Evolutionary conservation across 1,284 basidiomycete genomes (phyloP).

Genomic region (Singerocomus inundabilis): DNA sequence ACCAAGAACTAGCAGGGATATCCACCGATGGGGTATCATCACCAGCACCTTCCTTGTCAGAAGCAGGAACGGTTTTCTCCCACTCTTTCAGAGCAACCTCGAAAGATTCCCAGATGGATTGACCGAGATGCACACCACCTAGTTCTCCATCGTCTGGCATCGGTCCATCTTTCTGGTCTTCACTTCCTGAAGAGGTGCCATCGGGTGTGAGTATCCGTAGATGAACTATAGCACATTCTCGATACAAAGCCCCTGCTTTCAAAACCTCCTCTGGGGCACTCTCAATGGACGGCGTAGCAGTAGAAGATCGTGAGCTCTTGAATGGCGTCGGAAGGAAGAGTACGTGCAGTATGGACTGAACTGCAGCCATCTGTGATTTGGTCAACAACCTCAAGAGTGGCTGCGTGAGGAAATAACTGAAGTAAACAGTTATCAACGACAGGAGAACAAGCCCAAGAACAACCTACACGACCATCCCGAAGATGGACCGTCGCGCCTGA

Average conservation of each 20-base stretch:
- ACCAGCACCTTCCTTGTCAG: constrained; percentile 20
- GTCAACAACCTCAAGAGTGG: constrained; percentile 60
- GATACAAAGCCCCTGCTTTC: constrained; percentile 72
- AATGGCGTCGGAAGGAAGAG: constrained; percentile 76
- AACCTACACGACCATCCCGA: constrained; percentile 46
- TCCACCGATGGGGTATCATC: constrained; percentile 29
- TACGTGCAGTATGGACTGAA: constrained; percentile 66
- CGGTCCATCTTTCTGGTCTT: constrained; percentile 22
- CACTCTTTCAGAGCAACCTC: constrained; percentile 61
- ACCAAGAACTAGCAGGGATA: constrained; percentile 17
- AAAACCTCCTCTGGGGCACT: constrained; percentile 52
- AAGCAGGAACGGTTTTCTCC: constrained; percentile 45
- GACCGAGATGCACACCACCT: constrained; percentile 63
- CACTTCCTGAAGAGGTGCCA: constrained; percentile 17
- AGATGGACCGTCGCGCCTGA: constrained; percentile 34
- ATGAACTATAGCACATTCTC: constrained; percentile 64
- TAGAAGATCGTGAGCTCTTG: constrained; percentile 40
- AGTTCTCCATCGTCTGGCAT: constrained; percentile 62
- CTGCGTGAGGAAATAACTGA: constrained; percentile 58
- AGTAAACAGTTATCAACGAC: constrained; percentile 6
- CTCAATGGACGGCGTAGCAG: not conserved
- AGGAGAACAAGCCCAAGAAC: constrained; percentile 12
- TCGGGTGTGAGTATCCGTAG: constrained; percentile 42
- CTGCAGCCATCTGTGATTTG: constrained; percentile 56
- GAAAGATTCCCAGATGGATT: constrained; percentile 71